These are phyloP conservation scores for Ormosia emarginata DNA, from an alignment of 306 rosid species.

Conservation along the genomic window DNA sequence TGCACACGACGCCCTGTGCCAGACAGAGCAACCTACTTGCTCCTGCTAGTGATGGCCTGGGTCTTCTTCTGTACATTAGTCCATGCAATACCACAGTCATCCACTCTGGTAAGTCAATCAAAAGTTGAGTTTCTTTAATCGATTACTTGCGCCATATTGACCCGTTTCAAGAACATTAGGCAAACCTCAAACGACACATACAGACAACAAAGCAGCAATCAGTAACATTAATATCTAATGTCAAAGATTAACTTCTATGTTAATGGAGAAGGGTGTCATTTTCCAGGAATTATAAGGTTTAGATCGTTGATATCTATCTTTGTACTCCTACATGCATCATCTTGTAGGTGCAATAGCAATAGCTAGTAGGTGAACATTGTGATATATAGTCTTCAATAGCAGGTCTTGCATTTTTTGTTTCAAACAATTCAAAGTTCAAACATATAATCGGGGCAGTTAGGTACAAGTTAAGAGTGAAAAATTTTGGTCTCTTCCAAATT, in stretches of 20 bases:
- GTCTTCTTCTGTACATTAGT: not conserved
- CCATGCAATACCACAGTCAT: not conserved
- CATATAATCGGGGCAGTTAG: no score
- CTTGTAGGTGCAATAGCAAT: not conserved
- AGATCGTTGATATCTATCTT: not conserved
- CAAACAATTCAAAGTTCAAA: not conserved
- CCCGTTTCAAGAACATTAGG: not conserved
- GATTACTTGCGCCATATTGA: not conserved
- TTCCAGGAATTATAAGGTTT: not conserved
- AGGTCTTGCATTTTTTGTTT: no score
- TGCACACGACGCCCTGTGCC: conserved; percentile 26
- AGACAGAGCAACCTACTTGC: not conserved
- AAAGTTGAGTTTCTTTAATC: not conserved
- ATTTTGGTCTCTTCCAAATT: no score
- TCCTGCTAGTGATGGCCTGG: not conserved
- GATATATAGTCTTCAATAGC: not conserved
- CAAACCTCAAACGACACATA: not conserved
- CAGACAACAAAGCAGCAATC: not conserved
- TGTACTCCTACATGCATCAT: not conserved
- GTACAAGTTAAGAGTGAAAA: no score
- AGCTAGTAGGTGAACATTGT: not conserved
- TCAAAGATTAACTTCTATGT: not conserved
- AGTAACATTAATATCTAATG: not conserved
- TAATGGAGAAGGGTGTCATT: not conserved
- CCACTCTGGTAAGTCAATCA: not conserved